Conservation (phyloP, 352 stramenopile species). For the Globisporangium apiculatum region DNA sequence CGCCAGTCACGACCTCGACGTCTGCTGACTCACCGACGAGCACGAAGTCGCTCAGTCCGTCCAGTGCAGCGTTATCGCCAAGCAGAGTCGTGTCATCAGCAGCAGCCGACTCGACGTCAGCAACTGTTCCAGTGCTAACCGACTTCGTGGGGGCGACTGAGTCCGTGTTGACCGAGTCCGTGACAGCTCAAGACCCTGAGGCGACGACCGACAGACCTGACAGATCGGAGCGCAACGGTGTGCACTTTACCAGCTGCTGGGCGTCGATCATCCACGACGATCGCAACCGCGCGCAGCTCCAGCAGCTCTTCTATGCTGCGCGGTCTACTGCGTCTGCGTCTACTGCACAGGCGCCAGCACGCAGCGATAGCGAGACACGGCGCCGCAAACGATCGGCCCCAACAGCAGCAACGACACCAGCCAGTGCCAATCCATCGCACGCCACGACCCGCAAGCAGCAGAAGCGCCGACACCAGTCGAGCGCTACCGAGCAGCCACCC, state of each 20-base stretch:
- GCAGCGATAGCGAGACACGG: neutral
- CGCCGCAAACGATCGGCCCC: conserved; percentile 1
- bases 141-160: no score
- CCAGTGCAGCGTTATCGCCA: no score
- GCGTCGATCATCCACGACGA: conserved; percentile 6
- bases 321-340: neutral
- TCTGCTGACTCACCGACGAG: no score
- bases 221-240: no score
- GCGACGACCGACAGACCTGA: neutral
- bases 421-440: no score
- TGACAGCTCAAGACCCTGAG: neutral
- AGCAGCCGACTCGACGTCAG: no score
- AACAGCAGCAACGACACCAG: neutral
- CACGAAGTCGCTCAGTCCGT: no score
- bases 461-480: neutral
- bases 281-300: neutral
- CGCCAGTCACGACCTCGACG: no score
- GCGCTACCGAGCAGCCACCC: neutral
- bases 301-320: conserved; percentile 8
- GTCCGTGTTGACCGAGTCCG: no score
- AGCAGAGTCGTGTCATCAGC: no score
- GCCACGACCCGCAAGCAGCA: neutral
- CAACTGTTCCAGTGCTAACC: no score
- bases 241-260: conserved; percentile 10
- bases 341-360: no score